Conservation (phyloP, 352 stramenopile genomes). For the Globisporangium mamillatum region DNA sequence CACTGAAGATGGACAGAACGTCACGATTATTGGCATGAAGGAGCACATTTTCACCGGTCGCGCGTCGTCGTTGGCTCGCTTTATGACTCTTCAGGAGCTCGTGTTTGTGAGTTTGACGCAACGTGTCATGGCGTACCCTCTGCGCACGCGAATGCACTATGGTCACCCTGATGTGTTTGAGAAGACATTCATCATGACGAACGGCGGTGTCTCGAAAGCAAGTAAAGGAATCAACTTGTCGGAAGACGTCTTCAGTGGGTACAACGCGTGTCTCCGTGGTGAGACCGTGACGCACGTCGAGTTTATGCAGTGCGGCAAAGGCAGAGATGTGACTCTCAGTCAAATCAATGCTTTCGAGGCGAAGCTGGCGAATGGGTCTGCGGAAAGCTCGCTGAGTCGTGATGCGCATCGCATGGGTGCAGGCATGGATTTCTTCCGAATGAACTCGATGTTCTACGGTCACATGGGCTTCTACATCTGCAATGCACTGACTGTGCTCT, state of each 20-base stretch:
- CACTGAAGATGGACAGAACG: conserved; percentile 57
- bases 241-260: conserved; percentile 88
- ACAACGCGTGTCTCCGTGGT: conserved; percentile 77
- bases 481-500: conserved; percentile 76
- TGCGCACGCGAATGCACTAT: conserved; percentile 86
- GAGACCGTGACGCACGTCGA: conserved; percentile 79
- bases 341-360: conserved; percentile 88
- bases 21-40: conserved; percentile 88
- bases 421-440: conserved; percentile 86
- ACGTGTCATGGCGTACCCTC: conserved; percentile 70
- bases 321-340: conserved; percentile 83
- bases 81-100: conserved; percentile 87
- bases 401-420: conserved; percentile 80
- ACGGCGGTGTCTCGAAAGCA: conserved; percentile 83
- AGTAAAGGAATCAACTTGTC: conserved; percentile 89
- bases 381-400: conserved; percentile 76
- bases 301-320: conserved; percentile 89
- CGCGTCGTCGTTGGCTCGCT: conserved; percentile 78
- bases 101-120: conserved; percentile 88
- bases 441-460: conserved; percentile 89
- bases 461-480: conserved; percentile 90
- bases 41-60: conserved; percentile 88
- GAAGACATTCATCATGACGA: conserved; percentile 85
- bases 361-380: conserved; percentile 80
- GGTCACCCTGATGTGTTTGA: conserved; percentile 88